Evolutionary conservation across 176 grass and related monocot genomes (phyloP), one percentile per base, ranked within the genome.

Genomic region (Zoysia pacifica): DNA sequence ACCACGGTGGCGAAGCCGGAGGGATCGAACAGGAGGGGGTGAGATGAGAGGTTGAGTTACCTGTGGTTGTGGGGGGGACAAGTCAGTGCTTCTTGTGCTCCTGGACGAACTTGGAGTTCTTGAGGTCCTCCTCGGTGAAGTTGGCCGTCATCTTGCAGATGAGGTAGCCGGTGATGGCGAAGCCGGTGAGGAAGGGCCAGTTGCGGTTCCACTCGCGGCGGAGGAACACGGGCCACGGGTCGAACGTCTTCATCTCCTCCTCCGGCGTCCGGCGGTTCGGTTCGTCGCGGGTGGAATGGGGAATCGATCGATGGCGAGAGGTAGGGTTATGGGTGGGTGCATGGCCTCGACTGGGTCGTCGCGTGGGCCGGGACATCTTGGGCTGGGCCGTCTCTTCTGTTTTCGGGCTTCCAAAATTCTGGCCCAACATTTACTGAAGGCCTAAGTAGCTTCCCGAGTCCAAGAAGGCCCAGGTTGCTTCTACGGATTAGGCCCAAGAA

Each of bases 191-290:
- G 87, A 97, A 97, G 45, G 94, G 94, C 91, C 89, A 97, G 77
- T 71, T 92, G 70, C 91, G 91, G 44, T 42, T 77, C 49, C 71
- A 92, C 89, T 94, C 94, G 47, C 94, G 71, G 73, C 86, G 85
- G 87, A 97, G 92, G 89, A 97, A 97, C 42, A 97, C 94, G 12
- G 94, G 94, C 94, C 94, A 97, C 38, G 91, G 94, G 74, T 97
- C 94, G 82, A 94, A 97, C 73, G 80, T 59, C 87, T 84, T 91
- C 89, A 83, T 90, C 73, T 42, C 67, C 68, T 20, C 50, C 59
- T 47, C 28, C 28, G 55, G 16, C 55, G 2, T 18, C n/a, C 65
- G 19, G 9, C 20, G 59, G 36, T 62, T 62, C 3, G 59, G 8
- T 11, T 35, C 8, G 19, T 35, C 58, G 19, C 19, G 58, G 58